Conservation (phyloP, 1,139 yeast genomes). For the Yamadazyma buinensis region DNA sequence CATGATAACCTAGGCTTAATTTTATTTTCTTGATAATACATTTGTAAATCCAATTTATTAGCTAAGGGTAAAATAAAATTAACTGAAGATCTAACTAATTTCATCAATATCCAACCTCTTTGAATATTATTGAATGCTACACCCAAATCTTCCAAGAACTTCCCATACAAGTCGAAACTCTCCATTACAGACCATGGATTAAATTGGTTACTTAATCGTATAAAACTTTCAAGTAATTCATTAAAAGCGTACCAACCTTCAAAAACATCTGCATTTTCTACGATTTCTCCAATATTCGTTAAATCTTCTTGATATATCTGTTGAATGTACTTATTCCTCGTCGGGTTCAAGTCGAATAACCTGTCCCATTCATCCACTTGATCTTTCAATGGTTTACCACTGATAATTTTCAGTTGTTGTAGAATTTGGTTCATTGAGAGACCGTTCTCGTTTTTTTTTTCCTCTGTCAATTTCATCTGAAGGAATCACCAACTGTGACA, state of each 20-base stretch:
- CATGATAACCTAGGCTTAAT: constrained; percentile 48
- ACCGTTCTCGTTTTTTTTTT: no score
- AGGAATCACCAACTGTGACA: no score
- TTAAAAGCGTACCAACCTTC: constrained; percentile 48
- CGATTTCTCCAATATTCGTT: not conserved
- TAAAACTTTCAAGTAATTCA: constrained; percentile 46
- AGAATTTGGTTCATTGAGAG: constrained; percentile 12
- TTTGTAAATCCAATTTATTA: constrained; percentile 44
- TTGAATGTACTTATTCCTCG: constrained; percentile 3
- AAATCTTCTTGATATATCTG: constrained; percentile 4
- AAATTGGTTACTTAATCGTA: constrained; percentile 49
- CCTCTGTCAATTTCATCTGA: no score
- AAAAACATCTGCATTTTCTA: constrained; percentile 9
- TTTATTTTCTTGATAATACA: constrained; percentile 37
- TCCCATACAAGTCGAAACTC: constrained; percentile 58
- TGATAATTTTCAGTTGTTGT: constrained; percentile 7
- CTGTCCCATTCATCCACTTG: constrained; percentile 6
- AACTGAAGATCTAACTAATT: constrained; percentile 39
- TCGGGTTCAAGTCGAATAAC: constrained; percentile 7
- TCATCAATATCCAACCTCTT: constrained; percentile 48
- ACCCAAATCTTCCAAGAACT: constrained; percentile 50
- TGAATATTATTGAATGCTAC: constrained; percentile 58
- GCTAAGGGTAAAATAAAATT: constrained; percentile 47
- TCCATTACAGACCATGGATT: constrained; percentile 56
- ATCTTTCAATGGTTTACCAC: constrained; percentile 2